Conservation (phyloP, 2,329 filamentous ascomycete genomes). For the Pseudocercospora pini-densiflorae region DNA sequence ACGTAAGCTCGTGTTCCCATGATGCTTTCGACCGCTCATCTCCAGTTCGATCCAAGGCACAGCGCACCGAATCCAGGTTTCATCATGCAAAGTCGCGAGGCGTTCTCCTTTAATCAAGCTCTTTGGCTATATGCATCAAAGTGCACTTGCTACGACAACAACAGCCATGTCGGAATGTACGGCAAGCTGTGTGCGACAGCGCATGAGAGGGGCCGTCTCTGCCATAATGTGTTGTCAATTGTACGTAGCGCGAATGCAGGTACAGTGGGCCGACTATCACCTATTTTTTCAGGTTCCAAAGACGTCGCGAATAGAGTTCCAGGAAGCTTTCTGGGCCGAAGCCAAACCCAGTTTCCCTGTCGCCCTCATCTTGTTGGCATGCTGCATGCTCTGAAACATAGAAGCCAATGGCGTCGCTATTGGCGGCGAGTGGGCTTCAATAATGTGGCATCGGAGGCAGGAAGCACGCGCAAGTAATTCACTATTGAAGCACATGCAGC, state of each 20-base stretch:
- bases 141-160: background rate
- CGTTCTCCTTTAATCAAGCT: conserved; percentile 7
- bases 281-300: background rate
- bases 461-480: background rate
- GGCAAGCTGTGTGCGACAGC: background rate
- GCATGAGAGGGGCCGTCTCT: background rate
- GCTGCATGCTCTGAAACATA: background rate
- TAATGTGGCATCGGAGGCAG: background rate
- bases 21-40: background rate
- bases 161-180: background rate
- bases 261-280: background rate
- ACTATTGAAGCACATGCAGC: background rate
- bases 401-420: background rate
- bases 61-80: background rate
- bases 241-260: background rate
- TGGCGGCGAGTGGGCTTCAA: background rate
- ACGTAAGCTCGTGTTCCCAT: background rate
- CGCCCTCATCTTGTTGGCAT: background rate
- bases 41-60: background rate
- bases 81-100: background rate
- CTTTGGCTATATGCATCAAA: background rate
- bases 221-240: background rate
- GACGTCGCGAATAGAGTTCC: background rate
- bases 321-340: background rate
- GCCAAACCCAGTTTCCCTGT: background rate